A percentile compares a stretch with the other conserved stretches of the same genome.
phyloP scores from a whole-genome alignment of 2,329 filamentous ascomycete species.

The Immersiporthe knoxdaviesiana region DNA sequence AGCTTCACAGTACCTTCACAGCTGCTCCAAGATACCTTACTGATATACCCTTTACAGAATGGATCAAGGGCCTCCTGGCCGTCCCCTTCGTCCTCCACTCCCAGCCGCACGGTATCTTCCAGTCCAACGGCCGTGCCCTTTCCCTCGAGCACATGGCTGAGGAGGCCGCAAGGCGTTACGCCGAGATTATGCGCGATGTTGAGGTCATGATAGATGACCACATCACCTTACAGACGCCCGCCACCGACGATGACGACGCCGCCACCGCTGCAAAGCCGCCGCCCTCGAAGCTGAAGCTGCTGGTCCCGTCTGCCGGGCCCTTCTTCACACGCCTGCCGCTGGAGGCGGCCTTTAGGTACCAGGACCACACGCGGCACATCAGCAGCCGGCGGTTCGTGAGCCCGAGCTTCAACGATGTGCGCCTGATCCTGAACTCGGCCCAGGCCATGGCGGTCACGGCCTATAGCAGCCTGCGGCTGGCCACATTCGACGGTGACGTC shows the following conservation, averaged over 20 bases:
- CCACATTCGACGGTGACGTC: slow-evolving; percentile 97
- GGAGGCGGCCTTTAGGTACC: slow-evolving; percentile 88
- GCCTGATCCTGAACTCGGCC: slow-evolving; percentile 90
- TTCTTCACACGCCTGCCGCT: slow-evolving; percentile 91
- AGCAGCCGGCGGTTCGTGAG: slow-evolving; percentile 90
- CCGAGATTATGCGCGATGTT: slow-evolving; percentile 90
- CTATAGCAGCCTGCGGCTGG: slow-evolving; percentile 73
- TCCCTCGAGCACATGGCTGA: slow-evolving; percentile 71
- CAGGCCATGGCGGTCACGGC: slow-evolving; percentile 90
- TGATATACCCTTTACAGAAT: slow-evolving; percentile 62
- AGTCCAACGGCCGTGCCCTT: slow-evolving; percentile 57
- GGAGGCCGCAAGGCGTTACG: slow-evolving; percentile 84
- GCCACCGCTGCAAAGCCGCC: slow-evolving; percentile 51
- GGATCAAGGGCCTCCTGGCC: slow-evolving; percentile 93
- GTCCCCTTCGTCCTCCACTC: slow-evolving; percentile 97
- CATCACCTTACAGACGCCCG: slow-evolving; percentile 55
- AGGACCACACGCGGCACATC: slow-evolving; percentile 84
- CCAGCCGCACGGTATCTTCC: slow-evolving; percentile 83
- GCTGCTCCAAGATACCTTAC: background rate
- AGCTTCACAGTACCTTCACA: background rate
- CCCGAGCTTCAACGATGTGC: slow-evolving; percentile 95
- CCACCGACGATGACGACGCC: background rate
- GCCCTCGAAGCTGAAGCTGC: slow-evolving; percentile 87
- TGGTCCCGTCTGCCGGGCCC: slow-evolving; percentile 87
- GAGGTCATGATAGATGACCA: slow-evolving; percentile 91